These are phyloP conservation scores for Aspergillus sp. DNA, from an alignment of 2,329 filamentous ascomycete genomes.

Conservation along the genomic window DNA sequence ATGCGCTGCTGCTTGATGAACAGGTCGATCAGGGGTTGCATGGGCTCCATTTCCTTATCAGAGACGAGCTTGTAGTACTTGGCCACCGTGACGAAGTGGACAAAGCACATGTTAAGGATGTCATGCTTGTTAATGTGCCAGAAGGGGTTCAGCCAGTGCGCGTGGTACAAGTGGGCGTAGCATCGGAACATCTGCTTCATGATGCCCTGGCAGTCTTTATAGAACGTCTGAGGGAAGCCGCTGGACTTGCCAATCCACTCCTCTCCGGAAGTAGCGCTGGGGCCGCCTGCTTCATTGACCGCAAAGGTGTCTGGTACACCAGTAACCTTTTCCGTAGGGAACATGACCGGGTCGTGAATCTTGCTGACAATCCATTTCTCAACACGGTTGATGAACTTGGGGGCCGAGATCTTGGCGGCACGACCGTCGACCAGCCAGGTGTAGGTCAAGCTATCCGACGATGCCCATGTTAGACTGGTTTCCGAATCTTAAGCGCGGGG, in stretches of 20 bases:
- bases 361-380: slow-evolving; percentile 98
- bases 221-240: slow-evolving; percentile 88
- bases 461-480: slow-evolving; percentile 19
- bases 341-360: slow-evolving; percentile 84
- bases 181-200: slow-evolving; percentile 99
- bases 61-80: slow-evolving; percentile 81
- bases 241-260: slow-evolving; percentile 88
- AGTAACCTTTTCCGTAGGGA: slow-evolving; percentile 79
- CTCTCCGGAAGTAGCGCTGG: slow-evolving; percentile 58
- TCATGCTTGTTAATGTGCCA: slow-evolving; percentile 73
- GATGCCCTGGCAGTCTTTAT: slow-evolving; percentile 87
- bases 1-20: slow-evolving; percentile 89
- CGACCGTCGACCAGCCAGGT: slow-evolving; percentile 91
- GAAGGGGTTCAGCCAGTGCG: slow-evolving; percentile 83
- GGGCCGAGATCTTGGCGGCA: slow-evolving; percentile 87
- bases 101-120: slow-evolving; percentile 84
- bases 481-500: not conserved
- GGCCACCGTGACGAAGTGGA: slow-evolving; percentile 78
- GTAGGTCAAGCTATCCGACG: slow-evolving; percentile 73
- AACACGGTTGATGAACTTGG: slow-evolving; percentile 92
- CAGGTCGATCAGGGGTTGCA: slow-evolving; percentile 90
- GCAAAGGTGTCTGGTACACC: slow-evolving; percentile 58
- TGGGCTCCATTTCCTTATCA: slow-evolving; percentile 88
- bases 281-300: slow-evolving; percentile 56
- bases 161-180: slow-evolving; percentile 97